These are phyloP conservation scores for Kitagawia praeruptora DNA, from an alignment of 129 eudicot species.

Conservation along the genomic window DNA sequence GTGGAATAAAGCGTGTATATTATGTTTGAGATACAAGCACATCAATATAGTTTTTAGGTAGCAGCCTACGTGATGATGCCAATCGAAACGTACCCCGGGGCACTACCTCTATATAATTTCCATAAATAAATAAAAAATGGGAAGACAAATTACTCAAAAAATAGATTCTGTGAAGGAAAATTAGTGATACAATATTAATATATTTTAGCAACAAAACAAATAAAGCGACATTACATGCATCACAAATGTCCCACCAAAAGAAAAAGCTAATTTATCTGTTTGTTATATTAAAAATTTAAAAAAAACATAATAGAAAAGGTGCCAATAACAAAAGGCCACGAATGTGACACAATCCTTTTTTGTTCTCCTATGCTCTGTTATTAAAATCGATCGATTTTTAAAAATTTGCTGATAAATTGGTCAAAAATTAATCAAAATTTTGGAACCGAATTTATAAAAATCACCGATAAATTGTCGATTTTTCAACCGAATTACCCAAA, in stretches of 20 bases:
- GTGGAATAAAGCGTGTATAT: too few relatives aligned
- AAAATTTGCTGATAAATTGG: too few relatives aligned
- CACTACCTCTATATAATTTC: not conserved
- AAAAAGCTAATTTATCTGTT: not conserved
- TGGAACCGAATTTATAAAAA: too few relatives aligned
- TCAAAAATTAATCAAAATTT: too few relatives aligned
- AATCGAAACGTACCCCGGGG: not conserved
- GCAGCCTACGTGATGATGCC: too few relatives aligned
- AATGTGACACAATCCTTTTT: not conserved
- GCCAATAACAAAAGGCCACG: not conserved
- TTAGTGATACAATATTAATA: not conserved
- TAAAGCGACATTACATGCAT: conserved; percentile 2
- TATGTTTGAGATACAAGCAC: too few relatives aligned
- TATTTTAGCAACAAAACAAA: not conserved
- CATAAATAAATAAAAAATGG: not conserved
- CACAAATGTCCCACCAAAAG: not conserved
- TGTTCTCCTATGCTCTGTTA: too few relatives aligned
- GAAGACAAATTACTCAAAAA: not conserved
- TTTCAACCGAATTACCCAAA: too few relatives aligned
- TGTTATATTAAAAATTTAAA: not conserved
- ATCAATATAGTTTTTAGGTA: too few relatives aligned
- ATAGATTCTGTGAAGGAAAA: not conserved
- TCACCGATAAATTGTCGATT: too few relatives aligned
- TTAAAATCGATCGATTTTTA: too few relatives aligned
- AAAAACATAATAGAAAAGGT: not conserved